phyloP scores from a whole-genome alignment of 768 basidiomycete genomes.

The Termitomyces sp. region DNA sequence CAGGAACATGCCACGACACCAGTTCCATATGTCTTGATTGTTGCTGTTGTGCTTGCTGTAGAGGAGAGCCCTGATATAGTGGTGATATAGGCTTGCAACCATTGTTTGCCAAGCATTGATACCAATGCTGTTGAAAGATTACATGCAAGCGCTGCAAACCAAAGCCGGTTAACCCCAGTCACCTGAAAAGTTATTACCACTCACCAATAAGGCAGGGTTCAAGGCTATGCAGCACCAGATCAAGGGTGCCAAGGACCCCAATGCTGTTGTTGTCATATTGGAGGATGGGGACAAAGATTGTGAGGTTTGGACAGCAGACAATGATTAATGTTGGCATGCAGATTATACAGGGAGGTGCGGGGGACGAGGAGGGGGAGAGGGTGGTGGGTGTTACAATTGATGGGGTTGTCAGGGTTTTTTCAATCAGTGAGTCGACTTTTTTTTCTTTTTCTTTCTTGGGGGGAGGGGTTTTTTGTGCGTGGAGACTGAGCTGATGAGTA shows the following conservation, averaged over 20 bases:
- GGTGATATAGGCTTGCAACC: constrained; percentile 33
- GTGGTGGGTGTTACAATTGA: constrained; percentile 92
- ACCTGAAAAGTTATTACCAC: constrained; percentile 16
- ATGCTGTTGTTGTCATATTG: background rate
- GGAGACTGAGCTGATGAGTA: background rate
- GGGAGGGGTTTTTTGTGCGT: too few relatives aligned
- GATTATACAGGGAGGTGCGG: constrained; percentile 49
- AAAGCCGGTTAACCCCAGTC: constrained; percentile 41
- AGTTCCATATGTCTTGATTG: constrained; percentile 33
- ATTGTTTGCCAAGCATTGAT: constrained; percentile 46
- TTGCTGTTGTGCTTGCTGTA: constrained; percentile 32
- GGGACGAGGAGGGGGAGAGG: constrained; percentile 63
- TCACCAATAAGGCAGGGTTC: background rate
- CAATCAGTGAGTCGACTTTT: constrained; percentile 64
- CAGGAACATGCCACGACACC: constrained; percentile 36
- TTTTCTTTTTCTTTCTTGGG: background rate
- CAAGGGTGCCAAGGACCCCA: background rate
- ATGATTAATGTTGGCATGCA: constrained; percentile 91
- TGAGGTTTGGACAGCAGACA: constrained; percentile 90
- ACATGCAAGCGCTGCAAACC: constrained; percentile 41
- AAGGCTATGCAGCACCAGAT: background rate
- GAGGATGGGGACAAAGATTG: too few relatives aligned
- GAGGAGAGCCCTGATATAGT: constrained; percentile 33
- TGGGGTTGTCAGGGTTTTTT: constrained; percentile 87
- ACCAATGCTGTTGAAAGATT: constrained; percentile 39